These are phyloP conservation scores for Phytophthora sojae DNA, from an alignment of 352 stramenopile genomes.

Conservation along the genomic window DNA sequence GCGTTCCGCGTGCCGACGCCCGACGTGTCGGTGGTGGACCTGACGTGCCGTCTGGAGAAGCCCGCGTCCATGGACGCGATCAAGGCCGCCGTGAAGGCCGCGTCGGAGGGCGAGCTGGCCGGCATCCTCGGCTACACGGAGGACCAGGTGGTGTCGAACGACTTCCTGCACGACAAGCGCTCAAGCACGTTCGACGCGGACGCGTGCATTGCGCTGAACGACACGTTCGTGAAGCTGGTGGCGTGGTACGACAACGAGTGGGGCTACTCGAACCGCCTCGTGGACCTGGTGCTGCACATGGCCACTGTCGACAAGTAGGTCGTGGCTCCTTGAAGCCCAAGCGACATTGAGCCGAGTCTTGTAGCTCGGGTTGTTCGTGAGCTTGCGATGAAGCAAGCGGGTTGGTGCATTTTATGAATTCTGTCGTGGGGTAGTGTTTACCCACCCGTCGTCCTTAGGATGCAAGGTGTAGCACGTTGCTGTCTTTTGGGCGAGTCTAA, in stretches of 20 bases:
- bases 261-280: constrained; percentile 97
- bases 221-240: constrained; percentile 99
- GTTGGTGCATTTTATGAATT: constrained; percentile 24
- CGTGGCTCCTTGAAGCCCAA: not conserved
- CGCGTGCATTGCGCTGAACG: constrained; percentile 84
- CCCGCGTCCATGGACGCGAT: constrained; percentile 98
- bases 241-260: constrained; percentile 99
- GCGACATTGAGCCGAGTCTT: not conserved
- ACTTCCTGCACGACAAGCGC: constrained; percentile 96
- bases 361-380: constrained; percentile 7
- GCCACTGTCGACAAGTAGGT: constrained; percentile 22
- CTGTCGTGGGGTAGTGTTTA: no score
- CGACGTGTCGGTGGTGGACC: constrained; percentile 92
- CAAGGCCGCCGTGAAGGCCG: constrained; percentile 95
- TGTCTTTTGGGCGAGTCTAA: constrained; percentile 11
- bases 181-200: constrained; percentile 42
- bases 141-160: constrained; percentile 96
- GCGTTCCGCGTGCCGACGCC: constrained; percentile 91
- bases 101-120: constrained; percentile 93
- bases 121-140: constrained; percentile 98
- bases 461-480: not conserved
- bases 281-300: constrained; percentile 96
- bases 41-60: constrained; percentile 85
- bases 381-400: constrained; percentile 22
- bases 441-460: no score